A percentile compares a stretch with the other conserved stretches of the same genome.
phyloP scores from a whole-genome alignment of 495 filamentous ascomycete genomes.

The Trichodelitschia bisporula region DNA sequence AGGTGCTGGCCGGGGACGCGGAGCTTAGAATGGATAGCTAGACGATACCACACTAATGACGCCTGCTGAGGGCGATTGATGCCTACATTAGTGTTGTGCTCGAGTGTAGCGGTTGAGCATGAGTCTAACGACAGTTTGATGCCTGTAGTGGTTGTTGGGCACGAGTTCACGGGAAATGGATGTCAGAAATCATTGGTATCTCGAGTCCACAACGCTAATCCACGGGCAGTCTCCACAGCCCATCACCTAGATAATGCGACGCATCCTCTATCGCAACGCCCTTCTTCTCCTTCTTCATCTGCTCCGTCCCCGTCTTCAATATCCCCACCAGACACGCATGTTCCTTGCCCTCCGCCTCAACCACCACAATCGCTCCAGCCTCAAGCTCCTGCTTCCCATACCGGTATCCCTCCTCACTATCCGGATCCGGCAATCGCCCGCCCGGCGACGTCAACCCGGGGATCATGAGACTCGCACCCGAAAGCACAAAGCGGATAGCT shows the following conservation, averaged over 20 bases:
- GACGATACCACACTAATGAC: no score
- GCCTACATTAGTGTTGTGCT: no score
- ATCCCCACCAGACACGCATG: constrained; percentile 72
- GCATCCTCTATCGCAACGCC: constrained; percentile 66
- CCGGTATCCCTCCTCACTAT: constrained; percentile 16
- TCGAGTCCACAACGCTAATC: no score
- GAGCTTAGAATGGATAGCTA: background rate
- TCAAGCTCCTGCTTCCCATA: constrained; percentile 31
- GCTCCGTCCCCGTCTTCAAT: constrained; percentile 69
- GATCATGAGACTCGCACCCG: constrained; percentile 83
- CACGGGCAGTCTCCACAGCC: constrained; percentile 57
- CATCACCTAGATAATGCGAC: constrained; percentile 85
- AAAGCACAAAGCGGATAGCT: constrained; percentile 88
- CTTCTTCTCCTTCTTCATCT: constrained; percentile 81
- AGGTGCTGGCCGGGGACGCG: constrained; percentile 7
- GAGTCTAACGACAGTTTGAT: no score
- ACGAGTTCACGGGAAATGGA: no score
- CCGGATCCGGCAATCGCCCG: constrained; percentile 41
- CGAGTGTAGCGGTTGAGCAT: no score
- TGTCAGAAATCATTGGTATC: no score
- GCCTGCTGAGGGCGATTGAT: no score
- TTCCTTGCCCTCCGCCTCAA: constrained; percentile 83
- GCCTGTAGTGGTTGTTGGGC: no score
- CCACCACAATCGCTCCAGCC: constrained; percentile 58
- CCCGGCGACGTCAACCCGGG: constrained; percentile 70